Evolutionary conservation across 2,329 filamentous ascomycete species (phyloP).

Genomic region (Hymenoscyphus salicellus): DNA sequence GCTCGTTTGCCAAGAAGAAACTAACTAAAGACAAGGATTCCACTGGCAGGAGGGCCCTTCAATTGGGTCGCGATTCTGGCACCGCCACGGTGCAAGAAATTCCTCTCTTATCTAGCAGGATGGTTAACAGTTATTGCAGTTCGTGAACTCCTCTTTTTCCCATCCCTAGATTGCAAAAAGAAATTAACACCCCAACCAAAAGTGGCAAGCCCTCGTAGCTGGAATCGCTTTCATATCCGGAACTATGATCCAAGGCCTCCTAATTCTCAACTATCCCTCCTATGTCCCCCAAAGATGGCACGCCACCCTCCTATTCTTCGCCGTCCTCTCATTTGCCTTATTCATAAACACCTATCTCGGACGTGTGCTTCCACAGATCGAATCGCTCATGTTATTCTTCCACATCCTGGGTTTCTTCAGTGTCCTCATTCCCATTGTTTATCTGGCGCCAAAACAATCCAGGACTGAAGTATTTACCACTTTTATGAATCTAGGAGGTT

Average conservation of each 20-base stretch:
- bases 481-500: neutral
- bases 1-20: neutral
- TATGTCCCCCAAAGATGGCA: neutral
- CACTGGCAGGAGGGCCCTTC: neutral
- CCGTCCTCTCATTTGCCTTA: neutral
- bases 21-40: neutral
- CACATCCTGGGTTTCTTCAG: neutral
- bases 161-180: neutral
- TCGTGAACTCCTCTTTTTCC: neutral
- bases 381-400: neutral
- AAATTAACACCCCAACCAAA: neutral
- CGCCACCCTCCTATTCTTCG: neutral
- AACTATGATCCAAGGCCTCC: neutral
- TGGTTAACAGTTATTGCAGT: neutral
- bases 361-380: neutral
- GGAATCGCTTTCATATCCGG: neutral
- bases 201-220: neutral
- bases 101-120: neutral
- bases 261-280: neutral
- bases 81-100: slow-evolving; percentile 1
- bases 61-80: neutral
- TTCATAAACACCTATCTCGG: neutral
- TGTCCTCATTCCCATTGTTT: neutral
- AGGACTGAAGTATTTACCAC: neutral
- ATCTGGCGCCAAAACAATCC: neutral